Base-by-base conservation (phyloP, 2,329 filamentous ascomycete genomes). In the Coniochaeta ligniaria region DNA sequence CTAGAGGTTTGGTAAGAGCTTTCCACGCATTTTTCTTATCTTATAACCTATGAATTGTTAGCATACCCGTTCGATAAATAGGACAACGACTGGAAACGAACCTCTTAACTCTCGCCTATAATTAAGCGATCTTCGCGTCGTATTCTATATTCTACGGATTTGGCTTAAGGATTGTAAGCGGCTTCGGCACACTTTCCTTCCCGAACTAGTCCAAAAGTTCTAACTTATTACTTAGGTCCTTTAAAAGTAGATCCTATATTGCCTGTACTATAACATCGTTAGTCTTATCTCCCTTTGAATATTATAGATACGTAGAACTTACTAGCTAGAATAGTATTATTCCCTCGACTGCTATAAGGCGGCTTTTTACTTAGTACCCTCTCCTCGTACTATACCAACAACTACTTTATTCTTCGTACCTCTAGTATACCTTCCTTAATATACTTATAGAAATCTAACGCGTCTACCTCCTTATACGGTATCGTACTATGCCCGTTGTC, bases 331-430 rank as follows among this genome's bases (percentile, higher is more conserved):
- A 88, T 81, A 16, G 87, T 88, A 72, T 86, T 88, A 66, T 86
- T 83, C 71, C 92, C 88, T 41, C 82, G 72, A 60, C 80, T 82
- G 11, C 85, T 88, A 63, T 88, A 83, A 33, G 84, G 82, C 47
- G 90, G 90, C 73, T 96, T 96, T 61, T 90, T 85, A 45, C 88
- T 87, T 68, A 98, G 76, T 50, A 91, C 89, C 68, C 94, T 83
- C 70, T 93, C 92, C 16, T 91, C 94, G 70, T 93, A 98, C 95
- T 95, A 99, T n/a, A 90, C 94, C 66, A 99, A 76, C 35, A 99
- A 79, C 72, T 97, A 93, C 72, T 92, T 92, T 95, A 99, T 98
- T 65, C 95, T 85, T 69, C 92, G 82, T 55, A 93, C 92, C 73
- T 99, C 95, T 11, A 89, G 86, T 59, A 96, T 77, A n/a, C 90